phyloP scores from a whole-genome alignment of 495 filamentous ascomycete species.

The Saxophila tyrrhenica region DNA sequence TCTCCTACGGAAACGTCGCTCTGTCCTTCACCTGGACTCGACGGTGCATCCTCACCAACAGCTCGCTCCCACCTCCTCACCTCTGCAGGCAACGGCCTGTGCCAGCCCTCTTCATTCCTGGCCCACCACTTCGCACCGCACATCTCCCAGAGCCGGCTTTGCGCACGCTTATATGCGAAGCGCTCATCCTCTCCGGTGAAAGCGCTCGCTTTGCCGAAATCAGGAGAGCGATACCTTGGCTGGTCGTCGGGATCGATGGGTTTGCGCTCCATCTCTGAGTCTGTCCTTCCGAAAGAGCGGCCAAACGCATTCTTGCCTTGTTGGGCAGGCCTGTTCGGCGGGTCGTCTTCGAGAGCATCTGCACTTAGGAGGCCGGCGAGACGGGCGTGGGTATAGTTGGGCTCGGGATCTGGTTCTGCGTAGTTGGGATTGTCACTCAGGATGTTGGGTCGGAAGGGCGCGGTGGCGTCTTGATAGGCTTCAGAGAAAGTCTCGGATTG shows the following conservation, averaged over 20 bases:
- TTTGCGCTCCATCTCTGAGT: slow-evolving; percentile 12
- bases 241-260: slow-evolving; percentile 16
- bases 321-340: slow-evolving; percentile 27
- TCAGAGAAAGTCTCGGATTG: slow-evolving; percentile 59
- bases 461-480: slow-evolving; percentile 55
- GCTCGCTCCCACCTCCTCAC: slow-evolving; percentile 47
- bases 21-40: slow-evolving; percentile 6
- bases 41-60: background rate
- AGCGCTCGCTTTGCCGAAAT: slow-evolving; percentile 45
- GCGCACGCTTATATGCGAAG: slow-evolving; percentile 60
- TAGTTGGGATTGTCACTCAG: slow-evolving; percentile 38
- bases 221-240: slow-evolving; percentile 21
- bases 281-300: slow-evolving; percentile 19
- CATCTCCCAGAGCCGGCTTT: slow-evolving; percentile 59
- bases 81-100: slow-evolving; percentile 49
- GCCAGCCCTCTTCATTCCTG: slow-evolving; percentile 43
- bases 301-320: slow-evolving; percentile 4
- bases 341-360: slow-evolving; percentile 32
- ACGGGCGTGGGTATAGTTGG: slow-evolving; percentile 21
- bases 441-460: slow-evolving; percentile 64
- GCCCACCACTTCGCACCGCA: slow-evolving; percentile 54
- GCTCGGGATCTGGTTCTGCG: slow-evolving; percentile 20
- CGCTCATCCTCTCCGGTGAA: slow-evolving; percentile 64
- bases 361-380: slow-evolving; percentile 17
- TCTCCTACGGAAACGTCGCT: slow-evolving; percentile 27